Conservation (phyloP, 2,329 filamentous ascomycete genomes). For the Epichloe scottii region DNA sequence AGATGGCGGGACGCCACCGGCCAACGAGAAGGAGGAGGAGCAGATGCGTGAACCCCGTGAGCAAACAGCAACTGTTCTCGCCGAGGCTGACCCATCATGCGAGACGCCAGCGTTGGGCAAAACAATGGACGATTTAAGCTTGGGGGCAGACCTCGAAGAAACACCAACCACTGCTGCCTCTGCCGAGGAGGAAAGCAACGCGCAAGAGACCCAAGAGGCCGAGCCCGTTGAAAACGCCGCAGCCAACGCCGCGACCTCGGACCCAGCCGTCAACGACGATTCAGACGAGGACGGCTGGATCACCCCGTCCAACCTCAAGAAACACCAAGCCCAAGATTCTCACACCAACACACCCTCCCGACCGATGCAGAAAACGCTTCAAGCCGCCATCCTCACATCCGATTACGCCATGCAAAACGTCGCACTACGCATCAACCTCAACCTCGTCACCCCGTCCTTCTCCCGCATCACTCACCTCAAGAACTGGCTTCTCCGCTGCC, state of each 20-base stretch:
- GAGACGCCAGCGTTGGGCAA: conserved; percentile 8
- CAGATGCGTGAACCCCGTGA: neutral
- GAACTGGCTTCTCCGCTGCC: conserved; percentile 83
- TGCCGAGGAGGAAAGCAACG: conserved; percentile 2
- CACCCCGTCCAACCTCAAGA: conserved; percentile 82
- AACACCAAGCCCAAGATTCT: conserved; percentile 61
- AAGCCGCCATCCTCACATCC: conserved; percentile 84
- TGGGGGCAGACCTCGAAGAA: conserved; percentile 7
- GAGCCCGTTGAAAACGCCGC: conserved; percentile 7
- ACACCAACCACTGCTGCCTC: neutral
- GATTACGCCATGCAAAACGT: conserved; percentile 99
- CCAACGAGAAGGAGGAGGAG: conserved; percentile 14
- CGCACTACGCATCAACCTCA: conserved; percentile 84
- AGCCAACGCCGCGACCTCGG: conserved; percentile 1
- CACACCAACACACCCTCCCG: conserved; percentile 30
- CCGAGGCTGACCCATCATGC: conserved; percentile 12
- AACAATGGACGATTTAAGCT: conserved; percentile 12
- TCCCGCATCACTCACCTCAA: conserved; percentile 74
- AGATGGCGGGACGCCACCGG: conserved; percentile 25
- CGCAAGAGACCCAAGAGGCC: neutral
- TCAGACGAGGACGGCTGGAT: conserved; percentile 69
- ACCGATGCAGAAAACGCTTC: conserved; percentile 51
- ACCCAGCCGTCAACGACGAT: conserved; percentile 25
- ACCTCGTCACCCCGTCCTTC: conserved; percentile 68
- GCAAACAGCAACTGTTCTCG: neutral